Evolutionary conservation across 1,284 basidiomycete species (phyloP).

Genomic region (Naganishia albida): DNA sequence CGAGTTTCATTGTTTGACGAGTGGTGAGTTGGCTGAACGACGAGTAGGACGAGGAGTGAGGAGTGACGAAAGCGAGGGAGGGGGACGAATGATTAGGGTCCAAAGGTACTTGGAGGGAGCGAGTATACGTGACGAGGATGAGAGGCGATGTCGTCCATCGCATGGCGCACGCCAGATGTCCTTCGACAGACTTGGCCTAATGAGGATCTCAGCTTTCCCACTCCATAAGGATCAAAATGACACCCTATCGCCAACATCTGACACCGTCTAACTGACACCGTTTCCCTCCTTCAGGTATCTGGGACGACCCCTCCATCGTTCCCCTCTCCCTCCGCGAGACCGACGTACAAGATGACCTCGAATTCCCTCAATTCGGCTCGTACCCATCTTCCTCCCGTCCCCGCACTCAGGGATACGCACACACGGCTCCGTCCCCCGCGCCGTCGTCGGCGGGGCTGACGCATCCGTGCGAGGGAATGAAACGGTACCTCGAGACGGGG

Average conservation of each 20-base stretch:
- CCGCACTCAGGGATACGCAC: background rate
- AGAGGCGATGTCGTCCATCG: too few species aligned
- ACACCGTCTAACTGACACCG: too few species aligned
- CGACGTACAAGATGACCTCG: slow-evolving; percentile 7
- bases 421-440: background rate
- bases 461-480: slow-evolving; percentile 87
- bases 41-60: too few species aligned
- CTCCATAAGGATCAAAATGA: too few species aligned
- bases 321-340: background rate
- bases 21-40: background rate
- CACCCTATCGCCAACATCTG: too few species aligned
- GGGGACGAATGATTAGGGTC: too few species aligned
- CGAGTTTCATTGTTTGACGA: slow-evolving; percentile 55
- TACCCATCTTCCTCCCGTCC: slow-evolving; percentile 58
- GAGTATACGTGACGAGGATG: too few species aligned
- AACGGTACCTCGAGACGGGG: slow-evolving; percentile 86
- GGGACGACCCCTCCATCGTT: slow-evolving; percentile 49
- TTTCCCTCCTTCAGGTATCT: slow-evolving; percentile 36
- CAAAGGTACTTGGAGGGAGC: too few species aligned
- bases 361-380: slow-evolving; percentile 19
- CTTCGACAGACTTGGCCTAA: too few species aligned
- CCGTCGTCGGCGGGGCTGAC: slow-evolving; percentile 52
- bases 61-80: too few species aligned
- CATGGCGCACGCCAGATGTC: too few species aligned
- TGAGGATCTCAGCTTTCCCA: too few species aligned